Conservation (phyloP, 257 asterid species). For the Paulownia fortunei region DNA sequence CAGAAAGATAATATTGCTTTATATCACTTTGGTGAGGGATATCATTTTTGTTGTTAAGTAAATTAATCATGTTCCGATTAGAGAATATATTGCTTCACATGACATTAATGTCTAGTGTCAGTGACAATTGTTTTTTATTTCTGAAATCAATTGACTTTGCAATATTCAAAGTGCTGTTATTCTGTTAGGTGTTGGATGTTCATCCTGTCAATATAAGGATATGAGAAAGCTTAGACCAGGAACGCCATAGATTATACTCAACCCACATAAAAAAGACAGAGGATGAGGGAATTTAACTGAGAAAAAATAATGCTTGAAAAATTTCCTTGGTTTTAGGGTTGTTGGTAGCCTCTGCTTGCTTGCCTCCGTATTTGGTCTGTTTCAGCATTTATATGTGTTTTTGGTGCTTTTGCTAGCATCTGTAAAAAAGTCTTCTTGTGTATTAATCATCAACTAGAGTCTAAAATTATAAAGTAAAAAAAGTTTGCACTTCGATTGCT, state of each 20-base stretch:
- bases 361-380: no score
- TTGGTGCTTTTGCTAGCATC: not conserved
- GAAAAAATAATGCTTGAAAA: not conserved
- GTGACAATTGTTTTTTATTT: not conserved
- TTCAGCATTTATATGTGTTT: not conserved
- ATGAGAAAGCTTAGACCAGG: not conserved
- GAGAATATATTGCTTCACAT: not conserved
- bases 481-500: not conserved
- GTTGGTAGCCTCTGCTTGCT: no score
- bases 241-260: not conserved
- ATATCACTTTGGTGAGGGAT: not conserved
- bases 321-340: not conserved
- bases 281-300: not conserved
- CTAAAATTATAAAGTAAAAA: not conserved
- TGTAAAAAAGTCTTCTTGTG: not conserved
- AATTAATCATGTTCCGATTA: not conserved
- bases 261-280: not conserved
- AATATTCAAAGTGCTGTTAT: not conserved
- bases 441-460: not conserved
- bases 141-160: not conserved
- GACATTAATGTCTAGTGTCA: not conserved
- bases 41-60: not conserved
- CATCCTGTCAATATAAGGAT: not conserved
- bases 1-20: slow-evolving; percentile 1
- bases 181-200: not conserved